These are phyloP conservation scores for Evernia prunastri DNA, from an alignment of 495 filamentous ascomycete genomes.

Conservation along the genomic window DNA sequence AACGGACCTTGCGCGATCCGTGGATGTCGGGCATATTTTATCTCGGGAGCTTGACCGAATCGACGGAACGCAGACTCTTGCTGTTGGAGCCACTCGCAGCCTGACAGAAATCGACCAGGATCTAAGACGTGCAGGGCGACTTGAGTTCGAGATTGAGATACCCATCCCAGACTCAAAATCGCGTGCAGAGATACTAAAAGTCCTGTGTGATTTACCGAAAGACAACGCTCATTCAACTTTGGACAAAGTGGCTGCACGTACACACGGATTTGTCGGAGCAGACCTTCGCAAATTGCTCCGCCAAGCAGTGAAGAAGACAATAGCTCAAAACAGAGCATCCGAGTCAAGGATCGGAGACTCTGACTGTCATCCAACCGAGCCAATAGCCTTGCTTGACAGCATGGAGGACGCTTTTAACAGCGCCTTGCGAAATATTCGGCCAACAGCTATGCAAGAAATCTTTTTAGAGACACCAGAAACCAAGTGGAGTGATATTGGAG, in stretches of 20 bases:
- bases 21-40: conserved; percentile 34
- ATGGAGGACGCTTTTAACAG: conserved; percentile 46
- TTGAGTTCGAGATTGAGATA: conserved; percentile 69
- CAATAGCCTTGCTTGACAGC: conserved; percentile 26
- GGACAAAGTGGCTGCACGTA: conserved; percentile 48
- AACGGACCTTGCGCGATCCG: conserved; percentile 30
- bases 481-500: conserved; percentile 84
- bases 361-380: conserved; percentile 14
- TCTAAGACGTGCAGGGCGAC: conserved; percentile 58
- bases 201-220: conserved; percentile 29
- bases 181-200: conserved; percentile 66
- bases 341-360: conserved; percentile 11
- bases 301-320: conserved; percentile 37
- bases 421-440: conserved; percentile 55
- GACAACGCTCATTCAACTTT: conserved; percentile 29
- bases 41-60: conserved; percentile 41
- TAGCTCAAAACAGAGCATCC: conserved; percentile 35
- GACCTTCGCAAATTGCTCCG: conserved; percentile 50
- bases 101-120: conserved; percentile 67
- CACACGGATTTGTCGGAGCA: conserved; percentile 63
- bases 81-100: conserved; percentile 68
- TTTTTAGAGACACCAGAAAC: conserved; percentile 83
- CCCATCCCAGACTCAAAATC: conserved; percentile 68
- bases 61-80: conserved; percentile 47
- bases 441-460: conserved; percentile 85